Base-by-base conservation (phyloP, 225 moss, liverwort and hornwort genomes). In the Anthoceros angustus region DNA sequence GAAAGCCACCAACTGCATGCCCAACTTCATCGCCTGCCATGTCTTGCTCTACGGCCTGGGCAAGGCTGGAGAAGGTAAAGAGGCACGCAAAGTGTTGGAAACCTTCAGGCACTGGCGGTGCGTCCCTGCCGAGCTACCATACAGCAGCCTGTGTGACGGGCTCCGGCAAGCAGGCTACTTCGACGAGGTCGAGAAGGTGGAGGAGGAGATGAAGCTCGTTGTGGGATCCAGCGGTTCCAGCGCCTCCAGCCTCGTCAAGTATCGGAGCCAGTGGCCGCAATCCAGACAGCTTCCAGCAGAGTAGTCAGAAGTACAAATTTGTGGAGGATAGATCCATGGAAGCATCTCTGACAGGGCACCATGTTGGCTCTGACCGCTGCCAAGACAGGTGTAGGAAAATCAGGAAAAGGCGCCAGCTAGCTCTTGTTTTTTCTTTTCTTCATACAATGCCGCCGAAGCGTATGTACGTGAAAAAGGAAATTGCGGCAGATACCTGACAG, bases 21-120 rank as follows among this genome's bases (percentile, higher is more conserved):
- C 55, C 55, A 55, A 55, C 55, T 55, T 23, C n/a, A 23, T 55
- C 55, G 55, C 55, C 55, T 55, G 55, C 55, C 55, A 55, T n/a
- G 55, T 55, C 15, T n/a, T 55, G 15, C 14, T 55, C n/a, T 55
- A 55, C 14, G 55, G 55, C 7, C 55, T 55, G 10, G 55, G 55
- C 0, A 55, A 55, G 55, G 55, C 55, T 23, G 55, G 10, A 20
- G 55, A 55, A 20, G n/a, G 18, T n/a, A 8, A 8, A 15, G n/a
- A 23, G 7, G 55, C 55, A 20, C 8, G 55, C 10, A 20, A 8
- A 15, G 55, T 55, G 10, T n/a, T 55, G 18, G 15, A 55, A 23
- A 23, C 18, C 55, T 20, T 55, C 55, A 18, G 12, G 16, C n/a
- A 55, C 8, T 55, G 55, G 55, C 16, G 14, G 16, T 55, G 55